Conservation (phyloP, 2,329 filamentous ascomycete species). For the Emergomyces africanus region DNA sequence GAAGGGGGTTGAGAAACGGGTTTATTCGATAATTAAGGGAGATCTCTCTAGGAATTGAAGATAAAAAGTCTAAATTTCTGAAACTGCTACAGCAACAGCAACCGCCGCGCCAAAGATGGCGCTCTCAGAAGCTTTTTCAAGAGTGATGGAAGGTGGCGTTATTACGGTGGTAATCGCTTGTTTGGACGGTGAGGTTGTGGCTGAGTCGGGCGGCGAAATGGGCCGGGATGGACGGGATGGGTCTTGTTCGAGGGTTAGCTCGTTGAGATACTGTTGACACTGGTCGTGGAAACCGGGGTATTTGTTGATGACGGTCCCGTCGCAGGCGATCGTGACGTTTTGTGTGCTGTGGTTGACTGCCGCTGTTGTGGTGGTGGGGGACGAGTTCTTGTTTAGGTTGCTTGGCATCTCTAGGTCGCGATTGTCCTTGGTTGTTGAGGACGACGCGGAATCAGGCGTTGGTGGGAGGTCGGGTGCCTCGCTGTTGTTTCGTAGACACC, state of each 20-base stretch:
- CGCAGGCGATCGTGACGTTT: conserved; percentile 36
- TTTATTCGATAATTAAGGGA: not conserved
- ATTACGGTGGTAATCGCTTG: conserved; percentile 4
- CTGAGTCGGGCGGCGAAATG: not conserved
- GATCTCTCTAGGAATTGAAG: not conserved
- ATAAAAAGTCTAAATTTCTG: conserved; percentile 10
- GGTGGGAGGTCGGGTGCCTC: conserved; percentile 22
- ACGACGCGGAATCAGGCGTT: conserved; percentile 9
- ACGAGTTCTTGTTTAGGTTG: conserved; percentile 20
- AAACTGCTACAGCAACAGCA: conserved; percentile 32
- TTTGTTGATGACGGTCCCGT: conserved; percentile 41
- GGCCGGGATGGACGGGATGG: not conserved
- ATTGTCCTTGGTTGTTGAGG: conserved; percentile 7
- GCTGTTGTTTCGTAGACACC: conserved; percentile 40
- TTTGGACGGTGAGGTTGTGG: not conserved
- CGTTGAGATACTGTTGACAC: conserved; percentile 32
- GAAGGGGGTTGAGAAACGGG: not conserved
- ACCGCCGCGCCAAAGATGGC: conserved; percentile 36
- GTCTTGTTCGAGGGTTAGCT: conserved; percentile 20
- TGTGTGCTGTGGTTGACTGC: conserved; percentile 8
- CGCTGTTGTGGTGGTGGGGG: not conserved
- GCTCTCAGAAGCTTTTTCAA: conserved; percentile 32
- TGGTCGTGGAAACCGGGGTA: conserved; percentile 36
- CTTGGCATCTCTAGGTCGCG: not conserved
- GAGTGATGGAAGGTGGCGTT: conserved; percentile 20